Evolutionary conservation across 192 early-diverging fungal genomes (phyloP), one percentile per base, ranked within the genome.

Genomic region (Podochytrium sp.): DNA sequence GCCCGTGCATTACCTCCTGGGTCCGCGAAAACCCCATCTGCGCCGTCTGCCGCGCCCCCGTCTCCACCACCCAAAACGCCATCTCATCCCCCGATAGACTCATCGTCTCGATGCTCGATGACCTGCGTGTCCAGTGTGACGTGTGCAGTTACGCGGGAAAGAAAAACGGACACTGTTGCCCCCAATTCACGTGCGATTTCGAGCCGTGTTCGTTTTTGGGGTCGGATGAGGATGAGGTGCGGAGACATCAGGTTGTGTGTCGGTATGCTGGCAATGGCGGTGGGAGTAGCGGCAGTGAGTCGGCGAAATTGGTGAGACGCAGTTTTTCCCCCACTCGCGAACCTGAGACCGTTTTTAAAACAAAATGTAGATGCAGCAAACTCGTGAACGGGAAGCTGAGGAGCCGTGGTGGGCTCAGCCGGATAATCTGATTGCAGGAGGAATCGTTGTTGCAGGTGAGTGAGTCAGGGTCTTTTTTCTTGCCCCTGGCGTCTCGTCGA

Each of bases 71-170:
- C 7, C 27, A 39, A 42, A 69, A 56, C 35, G 50, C 49, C 12
- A 39, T 69, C 32, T n/a, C 51, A 2, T 33, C 16, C 29, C 51
- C 66, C 7, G 66, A 69, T 2, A 29, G 52, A 56, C 66, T 55
- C 14, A 35, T 69, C 33, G 49, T 69, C 6, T 5, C 20, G 7
- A 33, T 69, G 29, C 49, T 69, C 5, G 66, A 69, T 35, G 66
- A 69, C 10, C 16, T 69, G 29, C 12, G 12, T 20, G 30, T 69
- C 32, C 35, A 35, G 18, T 69, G 66, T 35, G 35, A 51, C 25
- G 12, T 34, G 16, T 69, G 66, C 29, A 34, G 66, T 7, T 69
- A 41, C 66, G 5, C 12, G 2, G 66, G 66, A 12, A 35, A 38
- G 18, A 69, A 69, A 35, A n/a, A 6, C 4, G n/a, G 29, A 10